phyloP scores from a whole-genome alignment of 345 rosid species.

The Syzygium oleosum region DNA sequence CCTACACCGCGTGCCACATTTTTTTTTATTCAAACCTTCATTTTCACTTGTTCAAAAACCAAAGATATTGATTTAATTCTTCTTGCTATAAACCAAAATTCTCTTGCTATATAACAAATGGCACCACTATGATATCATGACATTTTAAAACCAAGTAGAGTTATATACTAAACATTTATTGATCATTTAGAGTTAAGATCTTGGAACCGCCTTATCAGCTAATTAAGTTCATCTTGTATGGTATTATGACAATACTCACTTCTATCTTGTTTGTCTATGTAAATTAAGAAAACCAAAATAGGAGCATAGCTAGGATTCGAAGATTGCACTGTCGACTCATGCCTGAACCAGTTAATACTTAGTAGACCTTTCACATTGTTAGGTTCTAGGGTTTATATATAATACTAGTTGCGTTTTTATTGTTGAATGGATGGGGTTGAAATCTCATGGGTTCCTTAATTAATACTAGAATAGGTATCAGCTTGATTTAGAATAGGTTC shows the following conservation, averaged over 20 bases:
- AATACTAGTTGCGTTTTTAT: neutral
- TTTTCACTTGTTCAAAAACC: neutral
- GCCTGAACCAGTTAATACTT: neutral
- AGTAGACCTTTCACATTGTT: neutral
- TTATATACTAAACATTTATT: neutral
- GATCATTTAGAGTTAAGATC: neutral
- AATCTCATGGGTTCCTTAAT: neutral
- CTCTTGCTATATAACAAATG: neutral
- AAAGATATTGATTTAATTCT: neutral
- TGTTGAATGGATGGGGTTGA: neutral
- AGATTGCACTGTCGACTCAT: rapidly evolving
- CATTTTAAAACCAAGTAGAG: neutral
- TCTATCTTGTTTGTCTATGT: neutral
- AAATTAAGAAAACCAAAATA: neutral
- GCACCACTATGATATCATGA: neutral
- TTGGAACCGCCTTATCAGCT: rapidly evolving
- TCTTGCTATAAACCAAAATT: neutral
- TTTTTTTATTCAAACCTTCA: neutral
- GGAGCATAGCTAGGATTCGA: neutral
- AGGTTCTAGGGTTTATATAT: neutral
- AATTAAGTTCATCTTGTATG: neutral
- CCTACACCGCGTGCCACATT: neutral
- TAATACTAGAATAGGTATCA: neutral
- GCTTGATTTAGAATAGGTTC: neutral
- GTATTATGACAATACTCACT: neutral